phyloP scores from a whole-genome alignment of 176 grass and related monocot genomes.

The Juncus inflexus region DNA sequence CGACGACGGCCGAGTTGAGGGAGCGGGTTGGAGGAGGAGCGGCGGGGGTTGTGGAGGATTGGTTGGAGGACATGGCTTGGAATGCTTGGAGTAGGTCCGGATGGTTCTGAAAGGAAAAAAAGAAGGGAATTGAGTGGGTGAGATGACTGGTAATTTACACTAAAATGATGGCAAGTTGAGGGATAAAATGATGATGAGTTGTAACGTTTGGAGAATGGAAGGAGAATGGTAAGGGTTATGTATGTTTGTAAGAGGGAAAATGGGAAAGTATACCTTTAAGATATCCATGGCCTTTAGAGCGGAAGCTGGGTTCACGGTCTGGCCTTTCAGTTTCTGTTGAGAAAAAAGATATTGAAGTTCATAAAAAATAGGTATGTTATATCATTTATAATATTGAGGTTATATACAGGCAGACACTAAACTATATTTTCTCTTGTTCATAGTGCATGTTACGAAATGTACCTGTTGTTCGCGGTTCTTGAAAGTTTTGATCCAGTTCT shows the following conservation, averaged over 20 bases:
- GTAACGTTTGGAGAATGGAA: too few relatives aligned
- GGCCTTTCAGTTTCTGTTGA: slow-evolving; percentile 84
- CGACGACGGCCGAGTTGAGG: slow-evolving; percentile 37
- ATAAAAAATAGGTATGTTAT: neutral
- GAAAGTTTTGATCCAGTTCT: slow-evolving; percentile 93
- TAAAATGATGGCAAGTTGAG: too few relatives aligned
- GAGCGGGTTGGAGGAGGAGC: slow-evolving; percentile 27
- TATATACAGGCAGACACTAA: too few relatives aligned
- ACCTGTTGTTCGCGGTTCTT: slow-evolving; percentile 75
- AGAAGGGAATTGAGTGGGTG: neutral
- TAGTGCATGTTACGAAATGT: slow-evolving; percentile 19
- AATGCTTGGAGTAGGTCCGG: slow-evolving; percentile 74
- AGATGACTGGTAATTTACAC: neutral
- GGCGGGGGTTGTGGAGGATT: neutral
- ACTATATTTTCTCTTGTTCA: too few relatives aligned
- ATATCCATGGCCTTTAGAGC: slow-evolving; percentile 57
- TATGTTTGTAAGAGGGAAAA: too few relatives aligned
- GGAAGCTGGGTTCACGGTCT: slow-evolving; percentile 32
- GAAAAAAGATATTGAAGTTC: neutral
- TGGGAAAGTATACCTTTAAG: slow-evolving; percentile 49
- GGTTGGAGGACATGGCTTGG: slow-evolving; percentile 57
- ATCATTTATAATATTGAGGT: too few relatives aligned
- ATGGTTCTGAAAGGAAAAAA: slow-evolving; percentile 42
- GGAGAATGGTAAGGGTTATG: too few relatives aligned
- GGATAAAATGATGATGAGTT: neutral